Conservation (phyloP, 768 basidiomycete species). For the Xanthoconium stramineum region DNA sequence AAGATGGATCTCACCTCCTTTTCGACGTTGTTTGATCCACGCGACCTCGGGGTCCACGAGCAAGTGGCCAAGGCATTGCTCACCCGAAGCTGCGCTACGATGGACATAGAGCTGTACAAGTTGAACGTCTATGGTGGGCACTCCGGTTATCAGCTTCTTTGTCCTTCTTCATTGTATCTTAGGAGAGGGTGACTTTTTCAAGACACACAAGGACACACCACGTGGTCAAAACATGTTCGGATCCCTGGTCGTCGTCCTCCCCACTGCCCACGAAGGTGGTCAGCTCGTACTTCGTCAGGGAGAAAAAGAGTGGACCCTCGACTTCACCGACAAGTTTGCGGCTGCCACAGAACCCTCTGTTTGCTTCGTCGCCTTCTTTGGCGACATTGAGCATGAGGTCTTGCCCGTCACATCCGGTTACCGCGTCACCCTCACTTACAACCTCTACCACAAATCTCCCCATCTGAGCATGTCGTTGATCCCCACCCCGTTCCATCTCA, state of each 20-base stretch:
- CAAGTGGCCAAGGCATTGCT: no score
- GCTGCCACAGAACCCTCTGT: slow-evolving; percentile 9
- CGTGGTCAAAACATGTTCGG: slow-evolving; percentile 41
- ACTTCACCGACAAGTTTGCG: not conserved
- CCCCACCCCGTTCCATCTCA: not conserved
- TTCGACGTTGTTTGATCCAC: not conserved
- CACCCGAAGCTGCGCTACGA: not conserved
- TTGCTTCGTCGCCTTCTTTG: slow-evolving; percentile 40
- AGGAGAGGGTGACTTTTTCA: slow-evolving; percentile 11
- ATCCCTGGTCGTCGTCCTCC: slow-evolving; percentile 50
- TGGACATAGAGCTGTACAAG: slow-evolving; percentile 38
- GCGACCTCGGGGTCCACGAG: no score
- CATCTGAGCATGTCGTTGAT: not conserved
- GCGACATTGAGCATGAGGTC: slow-evolving; percentile 47
- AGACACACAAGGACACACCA: slow-evolving; percentile 33
- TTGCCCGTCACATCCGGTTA: slow-evolving; percentile 39
- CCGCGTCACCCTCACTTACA: slow-evolving; percentile 45
- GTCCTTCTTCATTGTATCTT: not conserved
- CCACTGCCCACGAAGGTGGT: slow-evolving; percentile 28
- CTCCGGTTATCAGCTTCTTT: no score
- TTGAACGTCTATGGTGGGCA: slow-evolving; percentile 44
- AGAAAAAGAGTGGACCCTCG: slow-evolving; percentile 1
- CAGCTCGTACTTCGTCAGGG: slow-evolving; percentile 9
- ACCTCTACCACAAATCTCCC: slow-evolving; percentile 22
- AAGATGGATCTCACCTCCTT: not conserved